These are phyloP conservation scores for Fusarium floridanum DNA, from an alignment of 2,329 filamentous ascomycete genomes.

Conservation along the genomic window DNA sequence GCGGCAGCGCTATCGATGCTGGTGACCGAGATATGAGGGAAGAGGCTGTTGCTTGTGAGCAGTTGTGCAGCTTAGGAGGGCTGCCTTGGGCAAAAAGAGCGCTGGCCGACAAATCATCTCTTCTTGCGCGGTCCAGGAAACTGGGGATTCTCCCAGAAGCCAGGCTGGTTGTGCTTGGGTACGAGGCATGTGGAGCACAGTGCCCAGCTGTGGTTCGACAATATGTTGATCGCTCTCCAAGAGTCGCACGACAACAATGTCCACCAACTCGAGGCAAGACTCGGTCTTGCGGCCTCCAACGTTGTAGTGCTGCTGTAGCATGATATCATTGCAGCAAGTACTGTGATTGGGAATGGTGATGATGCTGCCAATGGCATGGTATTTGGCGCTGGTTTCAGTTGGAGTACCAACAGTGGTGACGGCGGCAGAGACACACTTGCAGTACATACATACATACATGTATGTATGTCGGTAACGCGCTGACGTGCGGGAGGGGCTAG, in stretches of 20 bases:
- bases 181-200: constrained; percentile 37
- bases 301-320: constrained; percentile 44
- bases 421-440: neutral
- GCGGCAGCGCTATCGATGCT: constrained; percentile 34
- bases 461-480: neutral
- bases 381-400: constrained; percentile 12
- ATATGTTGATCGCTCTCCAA: constrained; percentile 41
- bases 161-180: constrained; percentile 21
- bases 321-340: constrained; percentile 50
- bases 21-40: constrained; percentile 29
- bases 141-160: neutral
- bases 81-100: constrained; percentile 6
- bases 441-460: neutral
- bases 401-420: constrained; percentile 5
- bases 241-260: constrained; percentile 46
- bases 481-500: neutral
- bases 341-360: constrained; percentile 3
- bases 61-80: constrained; percentile 8
- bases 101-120: constrained; percentile 5
- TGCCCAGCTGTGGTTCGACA: constrained; percentile 43
- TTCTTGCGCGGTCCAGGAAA: neutral
- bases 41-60: constrained; percentile 18
- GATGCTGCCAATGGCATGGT: constrained; percentile 12
- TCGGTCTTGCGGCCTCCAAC: constrained; percentile 34
- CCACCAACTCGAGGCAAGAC: constrained; percentile 27